phyloP scores from a whole-genome alignment of 2,329 filamentous ascomycete species.

The Epichloe coenophiala region DNA sequence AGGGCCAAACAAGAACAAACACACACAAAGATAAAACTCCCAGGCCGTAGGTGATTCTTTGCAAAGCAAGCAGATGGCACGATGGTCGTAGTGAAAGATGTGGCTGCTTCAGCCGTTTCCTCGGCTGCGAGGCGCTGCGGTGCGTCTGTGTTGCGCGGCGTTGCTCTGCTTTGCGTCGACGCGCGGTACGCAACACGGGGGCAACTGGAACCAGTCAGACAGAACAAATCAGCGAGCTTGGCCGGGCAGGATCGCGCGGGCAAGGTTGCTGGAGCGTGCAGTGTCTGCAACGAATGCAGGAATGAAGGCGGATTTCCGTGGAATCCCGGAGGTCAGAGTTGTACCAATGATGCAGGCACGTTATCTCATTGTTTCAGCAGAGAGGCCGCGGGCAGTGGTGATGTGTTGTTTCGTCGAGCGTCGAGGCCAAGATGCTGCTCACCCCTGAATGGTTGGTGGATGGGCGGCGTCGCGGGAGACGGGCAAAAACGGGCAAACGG shows the following conservation, averaged over 20 bases:
- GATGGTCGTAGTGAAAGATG: background rate
- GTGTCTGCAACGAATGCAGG: background rate
- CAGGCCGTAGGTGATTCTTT: background rate
- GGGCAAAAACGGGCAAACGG: background rate
- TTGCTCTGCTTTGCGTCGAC: constrained; percentile 2
- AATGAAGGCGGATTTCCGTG: constrained; percentile 6
- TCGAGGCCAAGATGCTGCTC: constrained; percentile 11
- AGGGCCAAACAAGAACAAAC: background rate
- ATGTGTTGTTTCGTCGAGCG: constrained; percentile 20
- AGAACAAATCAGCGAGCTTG: background rate
- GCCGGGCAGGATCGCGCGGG: background rate
- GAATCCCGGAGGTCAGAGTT: constrained; percentile 9
- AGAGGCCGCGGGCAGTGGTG: constrained; percentile 13
- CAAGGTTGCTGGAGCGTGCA: background rate
- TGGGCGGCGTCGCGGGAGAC: constrained; percentile 4
- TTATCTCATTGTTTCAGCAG: constrained; percentile 30
- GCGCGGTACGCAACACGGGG: constrained; percentile 3
- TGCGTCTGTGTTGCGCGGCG: background rate
- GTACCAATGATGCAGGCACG: constrained; percentile 23
- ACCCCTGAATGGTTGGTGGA: constrained; percentile 9
- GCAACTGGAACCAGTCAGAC: background rate
- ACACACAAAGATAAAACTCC: background rate
- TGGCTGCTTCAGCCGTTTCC: constrained; percentile 1
- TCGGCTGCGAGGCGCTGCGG: constrained; percentile 3
- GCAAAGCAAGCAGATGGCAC: constrained; percentile 2